These are phyloP conservation scores for Epichloe gansuensis DNA, from an alignment of 2,329 filamentous ascomycete genomes.

Conservation along the genomic window DNA sequence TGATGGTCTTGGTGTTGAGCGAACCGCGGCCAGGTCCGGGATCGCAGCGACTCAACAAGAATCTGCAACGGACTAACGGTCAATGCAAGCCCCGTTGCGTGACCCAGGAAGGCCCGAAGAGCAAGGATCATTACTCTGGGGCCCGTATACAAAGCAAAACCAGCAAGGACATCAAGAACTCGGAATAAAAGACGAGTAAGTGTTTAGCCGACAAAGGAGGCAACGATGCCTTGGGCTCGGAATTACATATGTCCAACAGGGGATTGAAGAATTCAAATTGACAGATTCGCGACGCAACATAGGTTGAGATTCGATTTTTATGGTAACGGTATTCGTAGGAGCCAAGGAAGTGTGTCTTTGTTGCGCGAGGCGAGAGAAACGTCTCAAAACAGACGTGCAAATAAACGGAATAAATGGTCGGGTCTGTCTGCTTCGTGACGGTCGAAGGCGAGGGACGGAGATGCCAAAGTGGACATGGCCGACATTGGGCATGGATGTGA, in stretches of 20 bases:
- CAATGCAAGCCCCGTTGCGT: neutral
- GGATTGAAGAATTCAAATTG: too few species aligned
- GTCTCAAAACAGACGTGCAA: too few species aligned
- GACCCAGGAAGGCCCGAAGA: constrained; percentile 4
- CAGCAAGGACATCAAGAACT: neutral
- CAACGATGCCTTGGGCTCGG: too few species aligned
- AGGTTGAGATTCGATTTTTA: too few species aligned
- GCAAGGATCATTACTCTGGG: neutral
- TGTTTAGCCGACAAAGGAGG: too few species aligned
- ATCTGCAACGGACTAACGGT: neutral
- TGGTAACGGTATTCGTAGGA: neutral
- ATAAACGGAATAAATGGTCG: neutral
- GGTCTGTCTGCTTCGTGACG: neutral
- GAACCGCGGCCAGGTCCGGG: neutral
- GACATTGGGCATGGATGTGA: neutral
- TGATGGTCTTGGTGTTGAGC: neutral
- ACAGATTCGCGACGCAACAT: too few species aligned
- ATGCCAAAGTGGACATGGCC: neutral
- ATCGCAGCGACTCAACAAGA: neutral
- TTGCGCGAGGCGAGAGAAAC: too few species aligned
- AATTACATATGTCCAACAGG: too few species aligned
- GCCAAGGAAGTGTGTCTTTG: neutral
- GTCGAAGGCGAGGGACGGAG: neutral
- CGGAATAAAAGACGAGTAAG: too few species aligned
- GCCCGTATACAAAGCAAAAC: neutral